Evolutionary conservation across 1,284 basidiomycete genomes (phyloP).

Genomic region (Pyrrhoderma lamaoense): DNA sequence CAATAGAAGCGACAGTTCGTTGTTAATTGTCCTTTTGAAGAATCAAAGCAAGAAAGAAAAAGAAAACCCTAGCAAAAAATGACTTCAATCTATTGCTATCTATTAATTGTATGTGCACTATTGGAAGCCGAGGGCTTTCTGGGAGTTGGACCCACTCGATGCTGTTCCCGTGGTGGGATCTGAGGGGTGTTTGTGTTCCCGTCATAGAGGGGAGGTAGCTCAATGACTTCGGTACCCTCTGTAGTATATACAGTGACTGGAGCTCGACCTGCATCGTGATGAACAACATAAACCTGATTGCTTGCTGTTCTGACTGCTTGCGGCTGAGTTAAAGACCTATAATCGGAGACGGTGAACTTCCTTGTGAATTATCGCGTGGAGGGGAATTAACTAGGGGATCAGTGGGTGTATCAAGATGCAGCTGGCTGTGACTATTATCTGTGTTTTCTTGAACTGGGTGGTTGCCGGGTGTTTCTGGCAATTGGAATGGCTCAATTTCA

Average conservation of each 20-base stretch:
- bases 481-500: constrained; percentile 40
- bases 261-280: constrained; percentile 46
- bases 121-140: neutral
- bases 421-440: neutral
- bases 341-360: neutral
- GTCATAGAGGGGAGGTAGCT: constrained; percentile 47
- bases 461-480: constrained; percentile 26
- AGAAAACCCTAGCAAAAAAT: too few species aligned
- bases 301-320: constrained; percentile 1
- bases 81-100: too few species aligned
- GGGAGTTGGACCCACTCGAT: constrained; percentile 2
- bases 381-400: neutral
- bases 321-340: constrained; percentile 6
- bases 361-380: neutral
- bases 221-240: constrained; percentile 47
- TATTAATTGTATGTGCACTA: neutral
- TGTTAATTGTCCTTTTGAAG: neutral
- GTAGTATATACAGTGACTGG: constrained; percentile 52
- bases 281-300: constrained; percentile 47
- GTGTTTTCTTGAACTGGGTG: constrained; percentile 1
- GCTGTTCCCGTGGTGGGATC: constrained; percentile 1
- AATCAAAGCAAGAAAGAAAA: neutral
- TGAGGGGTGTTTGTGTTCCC: constrained; percentile 18
- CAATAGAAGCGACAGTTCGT: neutral
- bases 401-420: neutral